phyloP scores from a whole-genome alignment of 257 asterid genomes.

The Hygrophila difformis region DNA sequence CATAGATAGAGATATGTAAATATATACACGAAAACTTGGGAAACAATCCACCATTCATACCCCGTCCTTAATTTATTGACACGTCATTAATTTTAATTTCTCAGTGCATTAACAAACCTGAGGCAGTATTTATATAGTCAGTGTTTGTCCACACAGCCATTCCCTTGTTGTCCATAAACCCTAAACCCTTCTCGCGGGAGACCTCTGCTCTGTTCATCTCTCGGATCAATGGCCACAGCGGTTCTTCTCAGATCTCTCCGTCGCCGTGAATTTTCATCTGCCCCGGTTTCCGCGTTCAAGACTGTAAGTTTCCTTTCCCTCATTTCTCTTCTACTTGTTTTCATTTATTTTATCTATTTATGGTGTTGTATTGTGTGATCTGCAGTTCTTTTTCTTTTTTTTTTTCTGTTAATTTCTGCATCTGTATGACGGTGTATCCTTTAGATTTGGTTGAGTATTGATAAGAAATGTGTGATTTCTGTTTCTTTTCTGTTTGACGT shows the following conservation, averaged over 20 bases:
- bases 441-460: background rate
- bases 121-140: too few relatives aligned
- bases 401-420: background rate
- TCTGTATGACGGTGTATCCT: too few relatives aligned
- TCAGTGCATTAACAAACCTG: too few relatives aligned
- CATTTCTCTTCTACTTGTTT: background rate
- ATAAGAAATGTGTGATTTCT: background rate
- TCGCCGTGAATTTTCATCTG: slow-evolving; percentile 42
- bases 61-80: too few relatives aligned
- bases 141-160: too few relatives aligned
- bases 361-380: slow-evolving; percentile 1
- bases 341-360: background rate
- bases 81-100: too few relatives aligned
- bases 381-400: background rate
- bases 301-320: slow-evolving; percentile 21
- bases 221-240: slow-evolving; percentile 43
- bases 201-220: background rate
- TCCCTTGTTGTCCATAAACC: slow-evolving; percentile 38
- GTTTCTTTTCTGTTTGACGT: too few relatives aligned
- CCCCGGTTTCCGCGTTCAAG: slow-evolving; percentile 38
- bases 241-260: slow-evolving; percentile 56
- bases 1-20: too few relatives aligned
- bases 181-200: slow-evolving; percentile 23
- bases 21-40: too few relatives aligned
- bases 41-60: too few relatives aligned